A percentile compares a stretch with the other conserved stretches of the same genome.
These are phyloP conservation scores for Glomus cerebriforme DNA, from an alignment of 192 early-diverging fungal genomes.

Conservation along the genomic window DNA sequence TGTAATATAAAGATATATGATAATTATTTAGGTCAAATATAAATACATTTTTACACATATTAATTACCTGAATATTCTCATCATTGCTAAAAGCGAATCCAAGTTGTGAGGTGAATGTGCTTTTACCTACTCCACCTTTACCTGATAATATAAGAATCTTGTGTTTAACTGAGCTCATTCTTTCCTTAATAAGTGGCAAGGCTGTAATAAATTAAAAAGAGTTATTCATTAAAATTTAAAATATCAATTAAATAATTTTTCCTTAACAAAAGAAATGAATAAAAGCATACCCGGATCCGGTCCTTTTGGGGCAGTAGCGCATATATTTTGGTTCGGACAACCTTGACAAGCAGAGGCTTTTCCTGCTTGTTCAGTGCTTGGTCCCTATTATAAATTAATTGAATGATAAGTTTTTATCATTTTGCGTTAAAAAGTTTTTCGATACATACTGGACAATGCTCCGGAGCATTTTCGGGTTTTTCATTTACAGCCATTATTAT, in stretches of 20 bases:
- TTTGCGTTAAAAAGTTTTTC: background rate
- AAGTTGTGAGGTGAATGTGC: constrained; percentile 88
- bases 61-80: constrained; percentile 41
- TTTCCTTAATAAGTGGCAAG: constrained; percentile 63
- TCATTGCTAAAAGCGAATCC: constrained; percentile 76
- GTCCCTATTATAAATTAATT: constrained; percentile 49
- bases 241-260: background rate
- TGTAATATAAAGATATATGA: background rate
- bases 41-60: background rate
- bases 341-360: constrained; percentile 76
- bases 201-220: constrained; percentile 40
- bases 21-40: background rate
- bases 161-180: constrained; percentile 69
- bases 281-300: constrained; percentile 67
- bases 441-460: constrained; percentile 65
- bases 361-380: constrained; percentile 71
- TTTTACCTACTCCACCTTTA: constrained; percentile 98
- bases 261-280: background rate
- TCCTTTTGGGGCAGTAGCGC: constrained; percentile 74
- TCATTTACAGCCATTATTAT: constrained; percentile 22
- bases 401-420: background rate
- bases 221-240: background rate
- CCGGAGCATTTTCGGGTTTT: constrained; percentile 62
- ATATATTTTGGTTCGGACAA: constrained; percentile 79
- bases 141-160: constrained; percentile 95